Percentiles rank a stretch among this genome's conserved stretches.
Evolutionary conservation across 805 yeast species (phyloP).

Genomic region (Kluyveromyces siamensis): DNA sequence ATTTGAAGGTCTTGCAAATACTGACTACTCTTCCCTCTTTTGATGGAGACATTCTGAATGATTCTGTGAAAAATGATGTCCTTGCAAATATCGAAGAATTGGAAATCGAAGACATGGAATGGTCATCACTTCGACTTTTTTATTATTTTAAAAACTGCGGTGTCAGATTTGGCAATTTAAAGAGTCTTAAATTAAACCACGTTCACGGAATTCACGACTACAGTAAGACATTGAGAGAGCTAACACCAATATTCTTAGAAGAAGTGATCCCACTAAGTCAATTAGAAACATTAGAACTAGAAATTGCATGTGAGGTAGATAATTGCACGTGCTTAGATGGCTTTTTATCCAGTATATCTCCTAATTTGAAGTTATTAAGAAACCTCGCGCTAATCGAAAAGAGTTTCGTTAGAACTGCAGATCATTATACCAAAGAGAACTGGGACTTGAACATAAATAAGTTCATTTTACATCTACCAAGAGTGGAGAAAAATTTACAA

Average conservation of each 20-base stretch:
- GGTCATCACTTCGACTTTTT: constrained; percentile 31
- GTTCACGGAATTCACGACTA: constrained; percentile 39
- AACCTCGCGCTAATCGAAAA: constrained; percentile 27
- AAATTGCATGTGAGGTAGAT: constrained; percentile 43
- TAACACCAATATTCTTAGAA: constrained; percentile 25
- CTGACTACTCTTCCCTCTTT: constrained; percentile 5
- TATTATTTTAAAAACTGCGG: constrained; percentile 12
- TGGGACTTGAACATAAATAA: constrained; percentile 45
- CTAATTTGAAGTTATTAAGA: constrained; percentile 18
- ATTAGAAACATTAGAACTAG: constrained; percentile 39
- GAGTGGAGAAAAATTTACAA: constrained; percentile 24
- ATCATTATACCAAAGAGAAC: constrained; percentile 41
- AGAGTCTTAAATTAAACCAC: constrained; percentile 33
- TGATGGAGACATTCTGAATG: constrained; percentile 2
- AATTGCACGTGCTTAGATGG: constrained; percentile 38
- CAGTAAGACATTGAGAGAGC: constrained; percentile 27
- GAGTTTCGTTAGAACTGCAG: constrained; percentile 27
- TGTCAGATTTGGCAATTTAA: constrained; percentile 16
- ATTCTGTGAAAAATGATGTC: constrained; percentile 3
- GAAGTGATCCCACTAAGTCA: constrained; percentile 22
- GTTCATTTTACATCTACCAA: constrained; percentile 32
- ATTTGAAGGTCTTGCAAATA: constrained; percentile 10
- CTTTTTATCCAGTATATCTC: constrained; percentile 33
- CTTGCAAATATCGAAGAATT: constrained; percentile 16
- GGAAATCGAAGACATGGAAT: constrained; percentile 27